These are phyloP conservation scores for Candida pseudoviswanathii DNA, from an alignment of 1,139 yeast genomes.

Conservation along the genomic window DNA sequence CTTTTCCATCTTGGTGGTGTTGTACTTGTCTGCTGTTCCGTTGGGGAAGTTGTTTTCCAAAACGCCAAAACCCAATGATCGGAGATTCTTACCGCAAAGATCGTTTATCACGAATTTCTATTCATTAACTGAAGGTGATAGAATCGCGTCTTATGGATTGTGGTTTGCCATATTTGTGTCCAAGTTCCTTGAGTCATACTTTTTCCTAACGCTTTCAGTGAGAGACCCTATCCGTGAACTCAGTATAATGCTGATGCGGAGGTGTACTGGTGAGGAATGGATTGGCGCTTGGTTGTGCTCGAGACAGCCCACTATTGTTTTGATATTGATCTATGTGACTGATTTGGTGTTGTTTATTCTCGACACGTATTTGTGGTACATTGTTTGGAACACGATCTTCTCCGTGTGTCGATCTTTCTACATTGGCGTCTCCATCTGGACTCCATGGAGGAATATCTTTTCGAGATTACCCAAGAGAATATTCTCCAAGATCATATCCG, in stretches of 20 bases:
- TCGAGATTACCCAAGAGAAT: conserved; percentile 54
- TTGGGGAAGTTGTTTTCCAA: conserved; percentile 42
- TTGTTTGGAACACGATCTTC: conserved; percentile 53
- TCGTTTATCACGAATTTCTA: conserved; percentile 41
- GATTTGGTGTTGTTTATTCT: conserved; percentile 52
- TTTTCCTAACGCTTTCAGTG: conserved; percentile 50
- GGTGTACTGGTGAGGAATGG: conserved; percentile 49
- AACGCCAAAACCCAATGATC: conserved; percentile 15
- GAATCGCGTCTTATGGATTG: conserved; percentile 45
- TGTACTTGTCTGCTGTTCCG: conserved; percentile 50
- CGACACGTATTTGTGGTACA: conserved; percentile 59
- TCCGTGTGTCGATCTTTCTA: conserved; percentile 52
- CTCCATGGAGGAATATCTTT: conserved; percentile 60
- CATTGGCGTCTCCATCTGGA: conserved; percentile 56
- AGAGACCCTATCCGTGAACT: conserved; percentile 53
- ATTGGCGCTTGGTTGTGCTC: conserved; percentile 42
- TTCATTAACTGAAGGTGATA: conserved; percentile 37
- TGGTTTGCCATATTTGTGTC: conserved; percentile 51
- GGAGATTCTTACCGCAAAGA: conserved; percentile 36
- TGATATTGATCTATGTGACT: conserved; percentile 38
- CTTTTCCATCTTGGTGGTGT: conserved; percentile 41
- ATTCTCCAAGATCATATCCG: conserved; percentile 43
- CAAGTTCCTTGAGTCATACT: conserved; percentile 53
- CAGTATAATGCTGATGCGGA: conserved; percentile 36
- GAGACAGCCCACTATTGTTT: conserved; percentile 41